Percentiles rank a stretch among this genome's conserved stretches.
Conservation (phyloP, 2,329 filamentous ascomycete genomes). For the Fusarium floridanum region DNA sequence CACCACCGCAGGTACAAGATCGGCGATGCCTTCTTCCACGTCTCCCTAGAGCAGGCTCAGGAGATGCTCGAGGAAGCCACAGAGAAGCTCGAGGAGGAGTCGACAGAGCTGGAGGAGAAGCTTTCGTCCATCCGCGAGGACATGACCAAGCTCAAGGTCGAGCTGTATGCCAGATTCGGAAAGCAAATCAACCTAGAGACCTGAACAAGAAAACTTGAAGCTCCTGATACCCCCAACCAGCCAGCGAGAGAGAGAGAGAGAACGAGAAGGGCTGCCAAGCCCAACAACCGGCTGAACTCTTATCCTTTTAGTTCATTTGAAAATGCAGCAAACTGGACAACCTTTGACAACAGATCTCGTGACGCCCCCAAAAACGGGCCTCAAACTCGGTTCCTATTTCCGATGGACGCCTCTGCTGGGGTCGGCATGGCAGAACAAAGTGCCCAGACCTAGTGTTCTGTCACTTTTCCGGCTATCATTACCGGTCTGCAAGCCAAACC, state of each 20-base stretch:
- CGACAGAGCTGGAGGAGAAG: conserved; percentile 81
- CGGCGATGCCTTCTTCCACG: conserved; percentile 92
- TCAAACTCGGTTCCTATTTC: conserved; percentile 34
- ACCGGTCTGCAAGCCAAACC: conserved; percentile 10
- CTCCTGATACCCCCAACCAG: conserved; percentile 25
- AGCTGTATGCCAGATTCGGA: conserved; percentile 94
- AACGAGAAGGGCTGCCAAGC: conserved; percentile 4
- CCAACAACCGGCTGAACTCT: conserved; percentile 35
- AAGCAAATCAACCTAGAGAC: conserved; percentile 97
- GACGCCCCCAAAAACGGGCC: conserved; percentile 22
- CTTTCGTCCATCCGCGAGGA: conserved; percentile 82
- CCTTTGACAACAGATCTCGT: conserved; percentile 28
- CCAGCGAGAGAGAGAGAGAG: too few species aligned
- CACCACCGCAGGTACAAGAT: conserved; percentile 83
- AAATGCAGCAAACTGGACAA: conserved; percentile 26
- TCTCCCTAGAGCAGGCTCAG: conserved; percentile 87
- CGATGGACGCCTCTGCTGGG: conserved; percentile 14
- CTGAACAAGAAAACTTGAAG: conserved; percentile 57
- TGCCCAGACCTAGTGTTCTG: background rate
- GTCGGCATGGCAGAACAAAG: conserved; percentile 3
- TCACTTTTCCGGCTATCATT: conserved; percentile 25
- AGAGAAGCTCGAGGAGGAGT: conserved; percentile 80
- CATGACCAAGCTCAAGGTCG: conserved; percentile 90
- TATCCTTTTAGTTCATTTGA: conserved; percentile 24
- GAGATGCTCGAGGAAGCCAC: conserved; percentile 82